Evolutionary conservation across 768 basidiomycete genomes (phyloP).

Genomic region (Suillus sp.): DNA sequence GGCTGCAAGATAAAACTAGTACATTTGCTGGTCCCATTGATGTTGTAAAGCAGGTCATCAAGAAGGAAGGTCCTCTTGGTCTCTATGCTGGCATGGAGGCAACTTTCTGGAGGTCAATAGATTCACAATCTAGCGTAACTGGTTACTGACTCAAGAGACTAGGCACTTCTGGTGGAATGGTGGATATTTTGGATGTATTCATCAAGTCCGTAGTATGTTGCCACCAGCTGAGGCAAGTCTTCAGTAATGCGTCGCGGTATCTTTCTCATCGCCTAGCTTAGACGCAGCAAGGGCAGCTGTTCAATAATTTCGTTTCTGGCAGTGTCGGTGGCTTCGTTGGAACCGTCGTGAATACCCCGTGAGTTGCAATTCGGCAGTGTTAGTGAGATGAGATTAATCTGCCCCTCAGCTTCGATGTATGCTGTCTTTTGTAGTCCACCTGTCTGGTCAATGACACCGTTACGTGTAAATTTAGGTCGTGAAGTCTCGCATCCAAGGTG

Average conservation of each 20-base stretch:
- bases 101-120: slow-evolving; percentile 89
- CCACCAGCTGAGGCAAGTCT: slow-evolving; percentile 79
- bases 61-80: slow-evolving; percentile 79
- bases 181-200: slow-evolving; percentile 93
- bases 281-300: slow-evolving; percentile 67
- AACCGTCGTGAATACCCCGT: slow-evolving; percentile 92
- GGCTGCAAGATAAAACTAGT: slow-evolving; percentile 90
- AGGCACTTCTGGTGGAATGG: slow-evolving; percentile 93
- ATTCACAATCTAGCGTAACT: neutral
- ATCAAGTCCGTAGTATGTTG: slow-evolving; percentile 75
- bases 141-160: slow-evolving; percentile 8
- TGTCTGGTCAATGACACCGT: neutral
- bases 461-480: slow-evolving; percentile 62
- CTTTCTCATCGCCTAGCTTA: slow-evolving; percentile 28
- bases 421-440: slow-evolving; percentile 9
- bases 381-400: slow-evolving; percentile 15
- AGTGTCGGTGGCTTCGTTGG: slow-evolving; percentile 88
- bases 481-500: slow-evolving; percentile 92
- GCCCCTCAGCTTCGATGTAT: slow-evolving; percentile 48
- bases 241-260: neutral
- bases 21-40: slow-evolving; percentile 92
- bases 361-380: slow-evolving; percentile 26
- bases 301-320: slow-evolving; percentile 94
- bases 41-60: slow-evolving; percentile 79
- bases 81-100: slow-evolving; percentile 95